Evolutionary conservation across 352 stramenopile genomes (phyloP).

Genomic region (Phytophthora ohioensis): DNA sequence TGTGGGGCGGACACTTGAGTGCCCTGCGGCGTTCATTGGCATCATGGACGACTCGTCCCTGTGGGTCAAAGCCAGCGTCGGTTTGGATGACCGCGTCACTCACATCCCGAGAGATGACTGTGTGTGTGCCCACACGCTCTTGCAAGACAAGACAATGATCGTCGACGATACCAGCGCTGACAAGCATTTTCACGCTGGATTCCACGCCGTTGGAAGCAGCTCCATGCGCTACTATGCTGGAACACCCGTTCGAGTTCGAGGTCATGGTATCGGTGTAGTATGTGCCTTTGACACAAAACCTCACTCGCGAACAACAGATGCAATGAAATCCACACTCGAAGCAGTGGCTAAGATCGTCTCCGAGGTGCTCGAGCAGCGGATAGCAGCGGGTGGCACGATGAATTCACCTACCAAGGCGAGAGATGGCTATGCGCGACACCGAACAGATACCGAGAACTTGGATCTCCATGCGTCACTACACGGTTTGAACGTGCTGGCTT

Average conservation of each 20-base stretch:
- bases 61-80: constrained; percentile 76
- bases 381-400: constrained; percentile 34
- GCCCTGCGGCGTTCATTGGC: constrained; percentile 72
- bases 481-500: constrained; percentile 39
- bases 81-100: constrained; percentile 56
- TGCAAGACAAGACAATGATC: constrained; percentile 64
- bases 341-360: constrained; percentile 84
- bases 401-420: constrained; percentile 8
- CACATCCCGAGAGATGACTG: constrained; percentile 69
- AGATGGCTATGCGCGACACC: constrained; percentile 11
- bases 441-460: constrained; percentile 19
- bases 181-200: constrained; percentile 75
- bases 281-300: constrained; percentile 67
- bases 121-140: constrained; percentile 56
- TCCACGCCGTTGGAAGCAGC: constrained; percentile 45
- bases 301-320: constrained; percentile 53
- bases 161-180: constrained; percentile 68
- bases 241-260: constrained; percentile 62
- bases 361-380: constrained; percentile 79
- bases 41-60: constrained; percentile 65
- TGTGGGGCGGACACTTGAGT: constrained; percentile 71
- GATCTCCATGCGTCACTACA: constrained; percentile 46
- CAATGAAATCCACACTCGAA: constrained; percentile 79
- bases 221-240: constrained; percentile 76
- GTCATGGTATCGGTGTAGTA: constrained; percentile 72